These are phyloP conservation scores for Penicillium atrosanguineum DNA, from an alignment of 495 filamentous ascomycete species.

Conservation along the genomic window DNA sequence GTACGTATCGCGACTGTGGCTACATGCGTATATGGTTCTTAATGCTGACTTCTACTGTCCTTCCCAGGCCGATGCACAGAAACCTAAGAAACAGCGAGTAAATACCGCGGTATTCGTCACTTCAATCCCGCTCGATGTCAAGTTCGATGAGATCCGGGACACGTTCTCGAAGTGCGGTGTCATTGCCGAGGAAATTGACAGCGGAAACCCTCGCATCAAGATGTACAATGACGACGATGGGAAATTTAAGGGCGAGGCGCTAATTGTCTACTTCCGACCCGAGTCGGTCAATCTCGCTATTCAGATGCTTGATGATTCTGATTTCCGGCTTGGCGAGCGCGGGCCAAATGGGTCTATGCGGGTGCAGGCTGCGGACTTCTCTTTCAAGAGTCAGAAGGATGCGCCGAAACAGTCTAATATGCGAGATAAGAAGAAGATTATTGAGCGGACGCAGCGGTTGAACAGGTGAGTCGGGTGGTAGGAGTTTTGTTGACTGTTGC, in stretches of 20 bases:
- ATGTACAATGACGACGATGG: conserved; percentile 83
- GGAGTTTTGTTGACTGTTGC: background rate
- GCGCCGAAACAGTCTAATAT: conserved; percentile 52
- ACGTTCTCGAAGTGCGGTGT: conserved; percentile 87
- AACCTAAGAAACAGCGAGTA: conserved; percentile 61
- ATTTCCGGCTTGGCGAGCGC: conserved; percentile 65
- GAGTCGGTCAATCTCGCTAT: conserved; percentile 88
- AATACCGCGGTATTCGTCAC: conserved; percentile 93
- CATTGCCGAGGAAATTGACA: conserved; percentile 91
- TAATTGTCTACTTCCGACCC: conserved; percentile 91
- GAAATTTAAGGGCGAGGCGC: conserved; percentile 86
- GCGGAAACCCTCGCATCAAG: conserved; percentile 81
- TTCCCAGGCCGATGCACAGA: conserved; percentile 42
- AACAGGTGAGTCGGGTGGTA: conserved; percentile 51
- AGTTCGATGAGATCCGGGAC: conserved; percentile 73
- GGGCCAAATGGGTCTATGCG: conserved; percentile 64
- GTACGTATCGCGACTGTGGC: conserved; percentile 40
- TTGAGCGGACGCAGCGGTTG: conserved; percentile 81
- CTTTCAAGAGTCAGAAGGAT: conserved; percentile 75
- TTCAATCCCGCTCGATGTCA: conserved; percentile 73
- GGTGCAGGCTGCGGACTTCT: conserved; percentile 80
- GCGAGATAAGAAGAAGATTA: conserved; percentile 78
- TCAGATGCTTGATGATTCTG: conserved; percentile 85
- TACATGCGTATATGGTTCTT: too few relatives aligned
- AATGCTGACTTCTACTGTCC: background rate